Evolutionary conservation across 176 grass and related monocot species (phyloP).

Genomic region (Avena sativa): DNA sequence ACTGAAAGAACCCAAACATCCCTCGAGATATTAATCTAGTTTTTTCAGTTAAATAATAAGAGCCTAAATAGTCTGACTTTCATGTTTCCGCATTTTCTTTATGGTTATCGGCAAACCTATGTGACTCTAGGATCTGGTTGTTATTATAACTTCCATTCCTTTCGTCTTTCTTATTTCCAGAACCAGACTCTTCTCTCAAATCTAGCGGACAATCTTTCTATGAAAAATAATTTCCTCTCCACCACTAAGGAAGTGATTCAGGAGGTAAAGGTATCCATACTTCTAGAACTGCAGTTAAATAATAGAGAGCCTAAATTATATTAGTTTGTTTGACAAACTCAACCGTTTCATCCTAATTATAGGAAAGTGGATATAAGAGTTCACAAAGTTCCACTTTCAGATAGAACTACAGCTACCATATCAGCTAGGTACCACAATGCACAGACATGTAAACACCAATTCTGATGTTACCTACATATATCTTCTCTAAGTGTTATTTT

Average conservation of each 20-base stretch:
- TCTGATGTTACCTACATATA: no score
- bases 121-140: slow-evolving; percentile 29
- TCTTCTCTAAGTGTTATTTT: no score
- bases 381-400: no score
- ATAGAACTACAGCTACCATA: no score
- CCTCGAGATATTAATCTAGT: slow-evolving; percentile 72
- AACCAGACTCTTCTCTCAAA: slow-evolving; percentile 54
- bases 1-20: slow-evolving; percentile 78
- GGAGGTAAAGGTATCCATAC: slow-evolving; percentile 51
- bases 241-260: slow-evolving; percentile 60
- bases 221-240: slow-evolving; percentile 41
- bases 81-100: slow-evolving; percentile 54
- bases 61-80: slow-evolving; percentile 38
- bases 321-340: no score
- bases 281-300: neutral
- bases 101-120: slow-evolving; percentile 31
- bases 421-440: no score
- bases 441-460: no score
- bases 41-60: slow-evolving; percentile 70
- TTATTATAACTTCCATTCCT: slow-evolving; percentile 39
- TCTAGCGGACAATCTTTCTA: slow-evolving; percentile 52
- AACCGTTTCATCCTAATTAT: no score
- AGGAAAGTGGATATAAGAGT: no score
- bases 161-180: slow-evolving; percentile 60
- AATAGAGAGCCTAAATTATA: no score